Evolutionary conservation across 176 grass and related monocot genomes (phyloP).

Genomic region (Triticum monococcum): DNA sequence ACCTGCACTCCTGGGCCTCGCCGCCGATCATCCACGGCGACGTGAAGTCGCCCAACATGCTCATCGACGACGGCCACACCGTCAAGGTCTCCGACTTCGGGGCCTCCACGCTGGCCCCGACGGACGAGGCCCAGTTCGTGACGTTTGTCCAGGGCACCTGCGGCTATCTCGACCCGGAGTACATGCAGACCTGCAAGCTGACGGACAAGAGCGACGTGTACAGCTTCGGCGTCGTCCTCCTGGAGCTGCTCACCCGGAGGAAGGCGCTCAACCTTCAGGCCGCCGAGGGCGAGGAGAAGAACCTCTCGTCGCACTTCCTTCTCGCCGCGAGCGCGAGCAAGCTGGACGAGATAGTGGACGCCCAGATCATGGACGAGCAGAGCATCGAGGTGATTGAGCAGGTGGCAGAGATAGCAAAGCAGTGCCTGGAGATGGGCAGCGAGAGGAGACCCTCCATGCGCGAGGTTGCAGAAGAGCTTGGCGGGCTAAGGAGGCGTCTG

Average conservation of each 20-base stretch:
- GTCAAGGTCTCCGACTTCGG: conserved; percentile 11
- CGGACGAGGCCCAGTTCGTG: conserved; percentile 17
- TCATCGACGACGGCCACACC: background rate
- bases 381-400: background rate
- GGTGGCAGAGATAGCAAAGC: background rate
- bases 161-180: conserved; percentile 8
- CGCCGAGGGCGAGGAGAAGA: background rate
- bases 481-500: background rate
- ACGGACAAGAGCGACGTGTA: conserved; percentile 83
- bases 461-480: background rate
- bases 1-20: conserved; percentile 19
- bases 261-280: conserved; percentile 14
- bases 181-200: conserved; percentile 38
- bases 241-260: conserved; percentile 53
- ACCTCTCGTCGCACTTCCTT: background rate
- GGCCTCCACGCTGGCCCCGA: conserved; percentile 1
- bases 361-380: background rate
- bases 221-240: conserved; percentile 63
- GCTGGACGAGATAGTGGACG: conserved; percentile 9
- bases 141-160: conserved; percentile 14
- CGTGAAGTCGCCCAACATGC: conserved; percentile 2
- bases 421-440: conserved; percentile 3
- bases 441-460: background rate
- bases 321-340: background rate
- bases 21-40: conserved; percentile 11